These are phyloP conservation scores for Bipolaris zeicola DNA, from an alignment of 2,329 filamentous ascomycete genomes.

Conservation along the genomic window DNA sequence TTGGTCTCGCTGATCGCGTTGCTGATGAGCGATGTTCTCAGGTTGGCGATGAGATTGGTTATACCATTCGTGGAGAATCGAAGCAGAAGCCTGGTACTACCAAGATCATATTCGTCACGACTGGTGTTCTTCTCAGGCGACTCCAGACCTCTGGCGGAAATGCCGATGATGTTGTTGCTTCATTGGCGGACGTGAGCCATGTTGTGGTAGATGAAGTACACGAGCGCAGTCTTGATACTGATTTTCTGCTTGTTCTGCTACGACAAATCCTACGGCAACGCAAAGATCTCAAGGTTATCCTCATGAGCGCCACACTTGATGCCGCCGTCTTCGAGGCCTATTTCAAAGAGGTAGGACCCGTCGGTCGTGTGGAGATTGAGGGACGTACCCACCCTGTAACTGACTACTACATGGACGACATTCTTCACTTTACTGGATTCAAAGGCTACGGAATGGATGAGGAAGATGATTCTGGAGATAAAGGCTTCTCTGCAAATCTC, in stretches of 20 bases:
- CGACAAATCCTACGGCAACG: conserved; percentile 77
- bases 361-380: conserved; percentile 83
- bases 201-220: conserved; percentile 97
- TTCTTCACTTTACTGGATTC: conserved; percentile 80
- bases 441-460: conserved; percentile 54
- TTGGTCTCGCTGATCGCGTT: conserved; percentile 92
- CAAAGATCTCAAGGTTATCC: conserved; percentile 82
- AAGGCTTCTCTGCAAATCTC: conserved; percentile 49
- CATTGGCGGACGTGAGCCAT: conserved; percentile 88
- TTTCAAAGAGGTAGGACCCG: conserved; percentile 72
- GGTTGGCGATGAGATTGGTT: conserved; percentile 89
- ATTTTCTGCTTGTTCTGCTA: conserved; percentile 87
- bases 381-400: conserved; percentile 89
- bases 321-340: conserved; percentile 83
- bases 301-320: conserved; percentile 97
- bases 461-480: conserved; percentile 58
- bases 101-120: conserved; percentile 94
- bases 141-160: conserved; percentile 88
- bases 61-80: conserved; percentile 88
- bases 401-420: conserved; percentile 88
- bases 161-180: conserved; percentile 78
- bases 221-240: conserved; percentile 91
- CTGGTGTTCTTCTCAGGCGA: conserved; percentile 85
- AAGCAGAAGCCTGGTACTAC: conserved; percentile 73
- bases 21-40: conserved; percentile 84